Base-by-base conservation (phyloP, 257 asterid species). In the Nicotiana attenuata region DNA sequence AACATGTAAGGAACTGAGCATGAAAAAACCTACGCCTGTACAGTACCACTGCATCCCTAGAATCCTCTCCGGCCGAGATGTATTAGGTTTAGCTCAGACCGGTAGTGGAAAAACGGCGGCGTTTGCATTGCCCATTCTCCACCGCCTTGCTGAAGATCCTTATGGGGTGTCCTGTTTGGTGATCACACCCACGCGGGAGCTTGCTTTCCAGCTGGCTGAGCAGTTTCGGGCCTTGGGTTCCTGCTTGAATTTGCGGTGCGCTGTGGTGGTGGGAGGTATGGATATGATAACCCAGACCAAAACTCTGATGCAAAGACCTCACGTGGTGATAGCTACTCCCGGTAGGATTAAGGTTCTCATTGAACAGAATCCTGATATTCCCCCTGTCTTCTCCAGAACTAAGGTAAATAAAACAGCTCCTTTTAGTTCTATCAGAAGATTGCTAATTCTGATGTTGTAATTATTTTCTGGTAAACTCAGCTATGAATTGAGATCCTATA, bases 81-180 rank as follows among this genome's bases (percentile, higher is more conserved):
- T 96, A 71, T 71, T 96, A 85, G 99, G 98, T 55, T 73, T 93
- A 10, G 97, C 98, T n/a, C 92, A 96, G 84, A 96, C 98, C 10
- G 99, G 99, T 11, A 94, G 94, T 53, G 98, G 98, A 10, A 96
- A 96, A 78, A 96, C 99, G 5, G 98, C 98, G 0, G 94, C 99
- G 2, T 96, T 96, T 63, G 98, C 97, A 0, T 93, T 96, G 4
- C 99, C 99, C 0, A 94, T 96, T 63, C 97, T 96, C 53, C 90
- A 96, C 38, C 89, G 87, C 26, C 88, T 96, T 4, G 94, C 98
- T 1, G 88, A 89, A 76, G 86, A 96, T 50, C 98, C 97, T 0
- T 96, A 84, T 19, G 99, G 99, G 31, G 98, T 96, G 68, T 96
- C 89, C 68, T 94, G 97, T 7, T 82, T 96, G 77, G 99, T 96